phyloP scores from a whole-genome alignment of 192 early-diverging fungal genomes.

The Phycomyces nitens region DNA sequence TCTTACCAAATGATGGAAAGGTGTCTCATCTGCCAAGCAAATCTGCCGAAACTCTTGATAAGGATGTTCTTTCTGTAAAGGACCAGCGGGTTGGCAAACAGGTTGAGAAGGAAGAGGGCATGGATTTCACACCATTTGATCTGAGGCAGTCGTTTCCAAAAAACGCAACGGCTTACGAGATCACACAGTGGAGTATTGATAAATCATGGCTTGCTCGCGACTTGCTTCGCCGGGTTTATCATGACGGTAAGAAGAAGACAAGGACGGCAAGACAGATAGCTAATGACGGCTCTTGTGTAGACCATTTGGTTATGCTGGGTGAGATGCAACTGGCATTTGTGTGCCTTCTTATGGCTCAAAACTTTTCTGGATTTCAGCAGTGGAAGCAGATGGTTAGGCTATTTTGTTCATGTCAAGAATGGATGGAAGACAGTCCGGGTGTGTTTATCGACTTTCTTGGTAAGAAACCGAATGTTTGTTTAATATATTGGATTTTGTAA shows the following conservation, averaged over 20 bases:
- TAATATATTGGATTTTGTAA: not conserved
- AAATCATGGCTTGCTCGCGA: conserved; percentile 79
- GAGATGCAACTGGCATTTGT: conserved; percentile 85
- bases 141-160: conserved; percentile 76
- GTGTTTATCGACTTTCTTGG: conserved; percentile 61
- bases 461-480: conserved; percentile 20
- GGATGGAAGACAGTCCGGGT: conserved; percentile 38
- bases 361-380: conserved; percentile 82
- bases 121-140: conserved; percentile 72
- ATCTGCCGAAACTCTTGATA: conserved; percentile 3
- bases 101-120: conserved; percentile 27
- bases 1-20: conserved; percentile 29
- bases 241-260: conserved; percentile 35
- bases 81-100: conserved; percentile 16
- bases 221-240: conserved; percentile 44
- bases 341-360: conserved; percentile 72
- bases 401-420: conserved; percentile 61
- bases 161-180: conserved; percentile 60
- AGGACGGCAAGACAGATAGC: no score
- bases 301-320: conserved; percentile 57
- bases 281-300: no score
- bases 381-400: conserved; percentile 81
- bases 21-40: conserved; percentile 33
- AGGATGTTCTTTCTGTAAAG: not conserved
- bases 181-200: conserved; percentile 82